These are phyloP conservation scores for Fusarium beomiforme DNA, from an alignment of 2,329 filamentous ascomycete genomes.

Conservation along the genomic window DNA sequence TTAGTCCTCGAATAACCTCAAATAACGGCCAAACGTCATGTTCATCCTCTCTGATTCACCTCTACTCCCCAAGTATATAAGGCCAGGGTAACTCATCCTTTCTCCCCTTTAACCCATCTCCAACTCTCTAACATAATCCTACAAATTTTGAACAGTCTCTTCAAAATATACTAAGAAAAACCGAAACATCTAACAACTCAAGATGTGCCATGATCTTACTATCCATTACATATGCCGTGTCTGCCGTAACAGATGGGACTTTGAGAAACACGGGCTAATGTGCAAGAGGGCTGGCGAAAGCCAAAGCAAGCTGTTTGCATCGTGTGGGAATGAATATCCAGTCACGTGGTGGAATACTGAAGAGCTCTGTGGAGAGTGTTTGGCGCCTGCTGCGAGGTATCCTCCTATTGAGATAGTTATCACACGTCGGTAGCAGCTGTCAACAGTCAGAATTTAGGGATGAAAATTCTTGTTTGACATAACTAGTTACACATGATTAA, in stretches of 20 bases:
- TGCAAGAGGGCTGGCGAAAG: neutral
- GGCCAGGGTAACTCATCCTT: neutral
- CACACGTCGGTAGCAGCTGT: neutral
- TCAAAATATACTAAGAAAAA: too few species aligned
- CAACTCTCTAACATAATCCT: neutral
- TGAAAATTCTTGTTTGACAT: neutral
- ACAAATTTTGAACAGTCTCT: too few species aligned
- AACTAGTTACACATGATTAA: neutral
- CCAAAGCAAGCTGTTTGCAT: neutral
- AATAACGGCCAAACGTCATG: rapidly evolving
- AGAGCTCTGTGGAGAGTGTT: neutral
- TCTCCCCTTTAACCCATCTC: neutral
- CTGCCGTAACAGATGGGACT: neutral
- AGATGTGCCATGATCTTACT: slow-evolving; percentile 5
- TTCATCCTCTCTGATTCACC: neutral
- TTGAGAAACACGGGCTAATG: slow-evolving; percentile 5
- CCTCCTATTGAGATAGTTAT: neutral
- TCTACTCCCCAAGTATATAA: neutral
- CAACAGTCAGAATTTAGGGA: rapidly evolving
- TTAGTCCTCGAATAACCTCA: neutral
- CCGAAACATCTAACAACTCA: rapidly evolving
- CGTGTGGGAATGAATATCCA: neutral
- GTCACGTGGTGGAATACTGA: neutral
- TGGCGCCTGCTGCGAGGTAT: neutral
- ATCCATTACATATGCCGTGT: slow-evolving; percentile 9